Conservation (phyloP, 208 protist species). For the Phytomonas francai region DNA sequence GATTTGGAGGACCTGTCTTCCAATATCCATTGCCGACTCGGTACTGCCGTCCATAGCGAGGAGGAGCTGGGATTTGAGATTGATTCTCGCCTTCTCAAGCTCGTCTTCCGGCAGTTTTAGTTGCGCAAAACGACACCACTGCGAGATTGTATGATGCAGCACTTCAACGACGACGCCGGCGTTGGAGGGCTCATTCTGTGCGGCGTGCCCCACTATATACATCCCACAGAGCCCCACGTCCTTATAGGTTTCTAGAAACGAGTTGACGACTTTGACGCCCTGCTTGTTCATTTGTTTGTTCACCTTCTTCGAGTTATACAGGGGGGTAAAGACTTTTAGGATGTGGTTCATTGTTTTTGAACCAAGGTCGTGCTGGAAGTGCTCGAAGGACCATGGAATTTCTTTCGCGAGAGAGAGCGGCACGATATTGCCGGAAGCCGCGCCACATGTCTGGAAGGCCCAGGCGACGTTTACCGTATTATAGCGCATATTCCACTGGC, state of each 20-base stretch:
- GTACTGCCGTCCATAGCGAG: conserved; percentile 85
- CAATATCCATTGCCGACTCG: conserved; percentile 85
- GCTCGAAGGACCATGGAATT: conserved; percentile 82
- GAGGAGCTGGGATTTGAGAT: conserved; percentile 85
- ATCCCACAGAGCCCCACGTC: conserved; percentile 85
- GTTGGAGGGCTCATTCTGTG: conserved; percentile 48
- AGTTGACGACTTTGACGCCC: conserved; percentile 79
- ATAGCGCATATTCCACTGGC: conserved; percentile 83
- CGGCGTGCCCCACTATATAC: conserved; percentile 70
- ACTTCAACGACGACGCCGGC: conserved; percentile 71
- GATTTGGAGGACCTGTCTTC: conserved; percentile 77
- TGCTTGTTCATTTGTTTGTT: conserved; percentile 89
- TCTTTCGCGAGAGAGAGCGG: conserved; percentile 81
- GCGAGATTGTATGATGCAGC: conserved; percentile 82
- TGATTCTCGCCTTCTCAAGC: conserved; percentile 83
- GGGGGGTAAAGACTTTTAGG: conserved; percentile 83
- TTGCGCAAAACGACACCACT: conserved; percentile 84
- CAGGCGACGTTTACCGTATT: conserved; percentile 82
- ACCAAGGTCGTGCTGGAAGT: conserved; percentile 82
- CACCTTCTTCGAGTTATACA: conserved; percentile 79
- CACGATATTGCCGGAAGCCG: conserved; percentile 74
- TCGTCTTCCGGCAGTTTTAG: conserved; percentile 79
- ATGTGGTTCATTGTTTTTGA: conserved; percentile 84
- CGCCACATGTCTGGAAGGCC: conserved; percentile 87
- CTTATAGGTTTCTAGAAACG: conserved; percentile 85